Evolutionary conservation across 805 yeast species (phyloP), one percentile per base, ranked within the genome.

Genomic region (Tanozyma kutaoensis): DNA sequence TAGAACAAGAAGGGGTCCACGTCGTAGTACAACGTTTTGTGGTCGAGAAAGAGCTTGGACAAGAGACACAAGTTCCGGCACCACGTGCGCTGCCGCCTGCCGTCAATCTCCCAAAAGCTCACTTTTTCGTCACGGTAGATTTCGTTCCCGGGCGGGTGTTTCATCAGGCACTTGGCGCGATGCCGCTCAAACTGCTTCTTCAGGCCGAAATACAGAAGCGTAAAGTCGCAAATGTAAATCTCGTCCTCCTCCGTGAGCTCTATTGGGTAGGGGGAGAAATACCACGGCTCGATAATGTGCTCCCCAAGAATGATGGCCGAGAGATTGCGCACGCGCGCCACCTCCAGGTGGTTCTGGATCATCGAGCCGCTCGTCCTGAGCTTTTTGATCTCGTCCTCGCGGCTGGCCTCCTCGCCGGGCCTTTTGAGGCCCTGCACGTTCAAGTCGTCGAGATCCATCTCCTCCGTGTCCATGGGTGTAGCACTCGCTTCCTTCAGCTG

Each of bases 71-170:
- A 62, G 49, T 91, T 91, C 36, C 98, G 71, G 52, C 99, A 91
- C 96, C 97, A 91, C 0, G 95, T 79, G 37, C 97, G 64, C 55
- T 91, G 98, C 39, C 80, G 79, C 31, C 95, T 63, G 8, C 99
- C 99, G 52, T 91, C 99, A 35, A 91, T 86, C 49, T 91, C 99
- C 64, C 88, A 91, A 48, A 91, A 91, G 12, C 95, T 81, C 22
- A 91, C 88, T 40, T 76, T 72, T 26, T 78, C 86, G 50, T 91
- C 97, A 26, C 98, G 62, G 50, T 91, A 91, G 14, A 91, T 86
- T 46, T 91, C 98, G 55, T 91, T 91, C 0, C 99, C 99, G 0
- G 99, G 99, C 1, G 99, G 99, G 45, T 88, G 97, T 46, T 77
- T 73, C 54, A 91, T 62, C 2, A 93, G 76, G 48, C 93, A 80